Percentiles rank a stretch among this genome's conserved stretches.
phyloP scores from a whole-genome alignment of 2,329 filamentous ascomycete genomes.

The Talaromyces sp. region DNA sequence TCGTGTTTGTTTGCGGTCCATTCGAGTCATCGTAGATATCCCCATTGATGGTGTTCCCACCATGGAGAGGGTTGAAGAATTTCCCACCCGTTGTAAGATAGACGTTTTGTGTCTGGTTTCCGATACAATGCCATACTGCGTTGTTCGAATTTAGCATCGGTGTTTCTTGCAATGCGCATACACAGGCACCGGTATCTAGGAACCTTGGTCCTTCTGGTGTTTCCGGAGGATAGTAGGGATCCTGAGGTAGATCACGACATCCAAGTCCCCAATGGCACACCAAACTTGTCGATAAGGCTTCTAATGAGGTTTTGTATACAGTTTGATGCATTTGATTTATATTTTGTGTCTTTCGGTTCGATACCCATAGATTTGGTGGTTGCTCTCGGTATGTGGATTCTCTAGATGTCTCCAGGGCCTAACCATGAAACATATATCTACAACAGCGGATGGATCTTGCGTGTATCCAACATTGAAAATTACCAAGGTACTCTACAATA shows the following conservation, averaged over 20 bases:
- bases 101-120: conserved; percentile 12
- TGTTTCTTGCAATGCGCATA: conserved; percentile 11
- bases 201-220: conserved; percentile 11
- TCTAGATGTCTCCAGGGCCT: too few relatives aligned
- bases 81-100: conserved; percentile 7
- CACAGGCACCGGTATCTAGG: conserved; percentile 9
- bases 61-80: conserved; percentile 8
- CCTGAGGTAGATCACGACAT: background rate
- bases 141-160: background rate
- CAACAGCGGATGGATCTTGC: too few relatives aligned
- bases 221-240: conserved; percentile 14
- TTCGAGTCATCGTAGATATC: conserved; percentile 1
- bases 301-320: background rate
- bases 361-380: background rate
- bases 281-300: background rate
- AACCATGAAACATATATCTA: too few relatives aligned
- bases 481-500: too few relatives aligned
- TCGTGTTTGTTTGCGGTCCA: background rate
- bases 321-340: background rate
- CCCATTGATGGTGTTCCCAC: background rate
- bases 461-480: too few relatives aligned
- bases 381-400: too few relatives aligned
- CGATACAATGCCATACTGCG: conserved; percentile 16
- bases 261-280: background rate
- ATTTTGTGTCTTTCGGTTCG: background rate